phyloP scores from a whole-genome alignment of 2,329 filamentous ascomycete species.

The Penicillium glabrum region DNA sequence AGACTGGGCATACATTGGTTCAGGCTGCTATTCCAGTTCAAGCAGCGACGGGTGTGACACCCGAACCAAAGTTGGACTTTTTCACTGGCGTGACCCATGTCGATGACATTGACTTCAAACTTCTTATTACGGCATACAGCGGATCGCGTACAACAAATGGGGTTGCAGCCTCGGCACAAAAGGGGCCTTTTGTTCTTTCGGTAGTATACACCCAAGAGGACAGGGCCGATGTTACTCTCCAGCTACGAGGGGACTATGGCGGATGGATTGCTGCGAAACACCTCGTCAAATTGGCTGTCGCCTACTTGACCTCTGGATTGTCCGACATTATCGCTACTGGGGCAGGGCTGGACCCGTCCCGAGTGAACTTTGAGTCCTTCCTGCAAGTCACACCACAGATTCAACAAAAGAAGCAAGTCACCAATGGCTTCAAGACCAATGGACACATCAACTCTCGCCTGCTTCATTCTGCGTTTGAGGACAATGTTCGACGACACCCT shows the following conservation, averaged over 20 bases:
- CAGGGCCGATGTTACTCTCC: background rate
- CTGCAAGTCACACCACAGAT: background rate
- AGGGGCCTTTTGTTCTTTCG: background rate
- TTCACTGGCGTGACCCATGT: background rate
- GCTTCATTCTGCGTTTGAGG: background rate
- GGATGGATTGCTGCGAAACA: background rate
- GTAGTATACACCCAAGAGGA: background rate
- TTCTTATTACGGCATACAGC: background rate
- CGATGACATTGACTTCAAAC: background rate
- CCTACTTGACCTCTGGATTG: background rate
- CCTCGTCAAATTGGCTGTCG: background rate
- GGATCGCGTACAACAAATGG: background rate
- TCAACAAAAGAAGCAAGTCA: background rate
- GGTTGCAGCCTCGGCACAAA: background rate
- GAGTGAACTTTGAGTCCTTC: background rate
- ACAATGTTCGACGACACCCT: background rate
- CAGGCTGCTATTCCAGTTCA: background rate
- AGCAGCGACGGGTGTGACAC: background rate
- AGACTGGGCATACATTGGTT: background rate
- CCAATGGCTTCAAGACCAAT: background rate
- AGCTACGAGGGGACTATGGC: background rate
- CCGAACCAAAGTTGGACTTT: background rate
- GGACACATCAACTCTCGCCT: background rate
- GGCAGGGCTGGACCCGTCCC: conserved; percentile 1
- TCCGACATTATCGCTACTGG: background rate